phyloP scores from a whole-genome alignment of 345 rosid genomes.

The Brassica incana region DNA sequence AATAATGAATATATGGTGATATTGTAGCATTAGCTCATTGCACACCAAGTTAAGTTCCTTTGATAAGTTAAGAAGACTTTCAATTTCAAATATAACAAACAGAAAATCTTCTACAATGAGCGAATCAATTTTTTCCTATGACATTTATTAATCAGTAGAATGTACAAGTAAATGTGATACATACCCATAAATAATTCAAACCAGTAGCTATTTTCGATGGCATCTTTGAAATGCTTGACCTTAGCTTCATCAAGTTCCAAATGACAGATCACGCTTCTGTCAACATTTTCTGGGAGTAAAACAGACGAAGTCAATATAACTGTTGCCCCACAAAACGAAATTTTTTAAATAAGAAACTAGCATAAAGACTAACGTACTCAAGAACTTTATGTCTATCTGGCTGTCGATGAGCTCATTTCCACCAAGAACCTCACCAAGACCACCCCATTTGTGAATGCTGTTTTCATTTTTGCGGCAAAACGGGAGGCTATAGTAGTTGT shows the following conservation, averaged over 20 bases:
- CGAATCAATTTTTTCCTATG: background rate
- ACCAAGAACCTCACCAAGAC: constrained; percentile 97
- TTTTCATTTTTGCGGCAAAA: constrained; percentile 60
- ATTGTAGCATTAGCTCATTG: background rate
- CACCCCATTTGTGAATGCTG: constrained; percentile 88
- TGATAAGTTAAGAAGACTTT: background rate
- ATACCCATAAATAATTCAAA: constrained; percentile 95
- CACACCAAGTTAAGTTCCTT: background rate
- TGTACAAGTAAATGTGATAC: constrained; percentile 36
- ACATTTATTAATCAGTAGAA: background rate
- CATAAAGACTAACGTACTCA: constrained; percentile 50
- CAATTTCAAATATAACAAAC: background rate
- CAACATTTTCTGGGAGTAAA: constrained; percentile 61
- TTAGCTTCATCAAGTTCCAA: constrained; percentile 69
- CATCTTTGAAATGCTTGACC: constrained; percentile 91
- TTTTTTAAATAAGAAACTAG: background rate
- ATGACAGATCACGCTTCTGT: constrained; percentile 57
- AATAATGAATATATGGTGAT: background rate
- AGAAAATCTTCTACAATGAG: background rate
- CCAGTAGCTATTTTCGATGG: constrained; percentile 88
- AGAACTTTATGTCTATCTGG: constrained; percentile 74
- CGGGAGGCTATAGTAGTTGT: constrained; percentile 93
- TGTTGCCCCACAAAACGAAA: background rate
- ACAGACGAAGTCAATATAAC: background rate
- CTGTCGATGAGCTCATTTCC: constrained; percentile 98